Evolutionary conservation across 2,329 filamentous ascomycete species (phyloP).

Genomic region (Uncinocarpus reesii): DNA sequence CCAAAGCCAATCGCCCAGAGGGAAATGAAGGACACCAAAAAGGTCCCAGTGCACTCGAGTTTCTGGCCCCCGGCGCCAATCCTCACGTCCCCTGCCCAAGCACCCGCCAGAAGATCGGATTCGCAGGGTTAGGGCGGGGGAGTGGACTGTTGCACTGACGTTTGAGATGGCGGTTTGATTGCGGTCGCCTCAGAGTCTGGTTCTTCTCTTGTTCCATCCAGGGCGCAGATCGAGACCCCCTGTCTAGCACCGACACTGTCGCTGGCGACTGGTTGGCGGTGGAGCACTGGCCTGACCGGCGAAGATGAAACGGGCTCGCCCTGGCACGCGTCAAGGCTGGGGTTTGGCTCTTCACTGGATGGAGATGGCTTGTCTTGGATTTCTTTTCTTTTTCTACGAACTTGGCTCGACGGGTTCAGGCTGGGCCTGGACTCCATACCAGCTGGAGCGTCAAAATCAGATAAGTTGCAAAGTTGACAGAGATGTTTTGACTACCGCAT

Average conservation of each 20-base stretch:
- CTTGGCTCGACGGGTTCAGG: no score
- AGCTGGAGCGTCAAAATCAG: no score
- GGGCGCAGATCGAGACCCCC: slow-evolving; percentile 4
- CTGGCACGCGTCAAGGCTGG: neutral
- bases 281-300: slow-evolving; percentile 5
- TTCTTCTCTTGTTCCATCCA: slow-evolving; percentile 1
- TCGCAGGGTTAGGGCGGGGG: neutral
- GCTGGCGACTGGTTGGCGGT: slow-evolving; percentile 1
- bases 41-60: no score
- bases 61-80: no score
- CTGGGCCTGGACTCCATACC: no score
- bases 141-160: slow-evolving; percentile 9
- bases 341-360: neutral
- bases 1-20: neutral
- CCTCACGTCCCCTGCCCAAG: no score
- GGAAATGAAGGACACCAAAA: neutral
- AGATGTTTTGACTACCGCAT: no score
- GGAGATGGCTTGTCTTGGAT: neutral
- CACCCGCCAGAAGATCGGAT: no score
- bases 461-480: no score
- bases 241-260: neutral
- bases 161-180: slow-evolving; percentile 11
- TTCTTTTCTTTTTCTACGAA: neutral
- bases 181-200: neutral
- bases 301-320: slow-evolving; percentile 2